These are phyloP conservation scores for Fusarium kyushuense DNA, from an alignment of 2,329 filamentous ascomycete genomes.

Conservation along the genomic window DNA sequence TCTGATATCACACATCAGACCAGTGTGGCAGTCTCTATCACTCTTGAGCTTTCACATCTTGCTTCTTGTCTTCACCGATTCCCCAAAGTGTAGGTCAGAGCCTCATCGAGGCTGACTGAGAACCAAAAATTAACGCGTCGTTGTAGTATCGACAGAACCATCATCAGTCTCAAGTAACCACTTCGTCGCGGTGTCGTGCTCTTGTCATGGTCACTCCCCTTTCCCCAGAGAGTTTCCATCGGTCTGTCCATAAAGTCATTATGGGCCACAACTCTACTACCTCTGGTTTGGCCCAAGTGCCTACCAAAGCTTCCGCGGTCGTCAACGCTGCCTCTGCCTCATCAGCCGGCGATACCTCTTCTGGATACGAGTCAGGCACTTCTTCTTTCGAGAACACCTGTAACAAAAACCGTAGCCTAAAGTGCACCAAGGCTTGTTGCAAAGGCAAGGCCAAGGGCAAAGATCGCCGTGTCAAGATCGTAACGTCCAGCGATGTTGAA, in stretches of 20 bases:
- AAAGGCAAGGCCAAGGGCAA: conserved; percentile 2
- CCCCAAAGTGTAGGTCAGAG: not conserved
- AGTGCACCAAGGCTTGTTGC: conserved; percentile 4
- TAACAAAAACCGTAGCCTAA: conserved; percentile 1
- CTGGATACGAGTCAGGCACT: not conserved
- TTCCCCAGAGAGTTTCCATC: conserved; percentile 21
- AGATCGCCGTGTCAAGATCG: conserved; percentile 5
- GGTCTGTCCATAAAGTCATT: conserved; percentile 7
- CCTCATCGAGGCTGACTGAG: not conserved
- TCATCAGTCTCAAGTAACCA: not conserved
- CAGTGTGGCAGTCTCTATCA: not conserved
- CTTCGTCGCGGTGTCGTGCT: not conserved
- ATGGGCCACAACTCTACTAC: conserved; percentile 5
- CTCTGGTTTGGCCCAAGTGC: not conserved
- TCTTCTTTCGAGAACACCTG: not conserved
- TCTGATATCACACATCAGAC: not conserved
- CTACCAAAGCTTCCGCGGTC: not conserved
- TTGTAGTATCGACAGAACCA: not conserved
- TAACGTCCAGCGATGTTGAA: conserved; percentile 11
- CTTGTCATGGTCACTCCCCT: conserved; percentile 15
- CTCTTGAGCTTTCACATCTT: not conserved
- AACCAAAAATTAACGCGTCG: not conserved
- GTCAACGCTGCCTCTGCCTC: not conserved
- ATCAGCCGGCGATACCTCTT: conserved; percentile 7
- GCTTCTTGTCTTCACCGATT: not conserved